Evolutionary conservation across 768 basidiomycete genomes (phyloP).

Genomic region (Mycena olivaceomarginata): DNA sequence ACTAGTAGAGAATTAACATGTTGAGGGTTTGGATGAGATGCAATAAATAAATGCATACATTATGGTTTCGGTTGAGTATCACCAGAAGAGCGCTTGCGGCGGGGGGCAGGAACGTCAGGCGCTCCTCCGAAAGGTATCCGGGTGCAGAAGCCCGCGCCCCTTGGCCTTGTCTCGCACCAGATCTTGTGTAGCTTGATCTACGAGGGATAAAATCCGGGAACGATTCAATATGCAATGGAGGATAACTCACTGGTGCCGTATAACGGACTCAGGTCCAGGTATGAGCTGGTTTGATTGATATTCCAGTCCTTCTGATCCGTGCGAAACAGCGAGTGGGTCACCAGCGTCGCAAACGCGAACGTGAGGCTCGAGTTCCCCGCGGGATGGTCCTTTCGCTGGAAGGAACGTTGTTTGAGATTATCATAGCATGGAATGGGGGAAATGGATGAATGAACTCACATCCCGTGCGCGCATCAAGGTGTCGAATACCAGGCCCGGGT

Average conservation of each 20-base stretch:
- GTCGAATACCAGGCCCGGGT: slow-evolving; percentile 79
- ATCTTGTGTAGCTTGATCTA: slow-evolving; percentile 61
- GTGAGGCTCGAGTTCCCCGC: slow-evolving; percentile 77
- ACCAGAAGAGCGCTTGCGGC: slow-evolving; percentile 72
- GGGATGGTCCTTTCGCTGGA: slow-evolving; percentile 63
- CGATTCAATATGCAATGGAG: neutral
- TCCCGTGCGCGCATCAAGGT: slow-evolving; percentile 66
- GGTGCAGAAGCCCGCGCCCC: slow-evolving; percentile 71
- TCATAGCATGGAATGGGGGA: slow-evolving; percentile 45
- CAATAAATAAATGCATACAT: slow-evolving; percentile 54
- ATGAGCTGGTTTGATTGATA: slow-evolving; percentile 73
- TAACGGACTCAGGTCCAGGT: slow-evolving; percentile 74
- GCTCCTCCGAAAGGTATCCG: slow-evolving; percentile 69
- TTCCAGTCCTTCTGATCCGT: slow-evolving; percentile 64
- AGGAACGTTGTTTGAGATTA: slow-evolving; percentile 45
- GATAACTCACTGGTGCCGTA: slow-evolving; percentile 69
- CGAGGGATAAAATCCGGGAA: neutral
- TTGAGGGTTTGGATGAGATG: neutral
- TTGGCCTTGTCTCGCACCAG: slow-evolving; percentile 65
- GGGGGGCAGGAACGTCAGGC: slow-evolving; percentile 69
- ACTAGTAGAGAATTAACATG: slow-evolving; percentile 56
- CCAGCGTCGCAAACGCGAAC: slow-evolving; percentile 80
- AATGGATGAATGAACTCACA: slow-evolving; percentile 49
- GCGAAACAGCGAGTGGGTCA: slow-evolving; percentile 77
- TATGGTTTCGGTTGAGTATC: slow-evolving; percentile 76